phyloP scores from a whole-genome alignment of 352 stramenopile species.

The Globisporangium polare region DNA sequence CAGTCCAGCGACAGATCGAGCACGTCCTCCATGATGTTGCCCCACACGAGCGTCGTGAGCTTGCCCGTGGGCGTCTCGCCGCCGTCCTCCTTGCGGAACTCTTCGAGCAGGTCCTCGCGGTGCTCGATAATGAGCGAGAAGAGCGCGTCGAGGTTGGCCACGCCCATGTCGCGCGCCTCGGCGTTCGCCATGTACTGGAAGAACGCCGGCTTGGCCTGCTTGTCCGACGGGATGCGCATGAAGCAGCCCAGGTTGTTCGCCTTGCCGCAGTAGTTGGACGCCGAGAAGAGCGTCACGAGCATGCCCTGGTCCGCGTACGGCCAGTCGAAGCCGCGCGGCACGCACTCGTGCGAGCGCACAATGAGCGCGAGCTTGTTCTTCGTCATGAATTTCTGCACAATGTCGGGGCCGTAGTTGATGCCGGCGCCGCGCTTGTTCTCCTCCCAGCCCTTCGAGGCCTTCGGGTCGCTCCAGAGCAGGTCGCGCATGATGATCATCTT shows the following conservation, averaged over 20 bases:
- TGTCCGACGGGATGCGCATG: constrained; percentile 69
- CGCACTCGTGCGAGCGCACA: constrained; percentile 84
- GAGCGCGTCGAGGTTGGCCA: constrained; percentile 81
- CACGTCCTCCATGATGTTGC: constrained; percentile 71
- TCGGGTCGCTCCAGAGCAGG: constrained; percentile 81
- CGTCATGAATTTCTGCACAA: constrained; percentile 84
- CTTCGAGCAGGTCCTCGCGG: constrained; percentile 49
- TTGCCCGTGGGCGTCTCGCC: constrained; percentile 26
- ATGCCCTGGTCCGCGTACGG: constrained; percentile 77
- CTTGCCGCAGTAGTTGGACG: constrained; percentile 84
- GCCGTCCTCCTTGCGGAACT: constrained; percentile 56
- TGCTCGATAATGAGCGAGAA: constrained; percentile 84
- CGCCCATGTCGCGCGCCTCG: constrained; percentile 73
- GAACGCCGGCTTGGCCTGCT: constrained; percentile 73
- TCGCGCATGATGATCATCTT: constrained; percentile 78
- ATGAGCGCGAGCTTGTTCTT: constrained; percentile 82
- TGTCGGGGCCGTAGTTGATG: constrained; percentile 69
- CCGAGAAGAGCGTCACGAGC: constrained; percentile 86
- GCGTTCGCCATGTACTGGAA: constrained; percentile 87
- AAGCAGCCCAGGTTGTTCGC: constrained; percentile 85
- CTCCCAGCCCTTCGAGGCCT: constrained; percentile 55
- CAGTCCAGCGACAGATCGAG: constrained; percentile 79
- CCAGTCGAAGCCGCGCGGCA: constrained; percentile 78
- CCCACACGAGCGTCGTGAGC: constrained; percentile 50
- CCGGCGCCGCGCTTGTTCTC: constrained; percentile 81